phyloP scores from a whole-genome alignment of 1,284 basidiomycete genomes.

The Puccinia hordei region DNA sequence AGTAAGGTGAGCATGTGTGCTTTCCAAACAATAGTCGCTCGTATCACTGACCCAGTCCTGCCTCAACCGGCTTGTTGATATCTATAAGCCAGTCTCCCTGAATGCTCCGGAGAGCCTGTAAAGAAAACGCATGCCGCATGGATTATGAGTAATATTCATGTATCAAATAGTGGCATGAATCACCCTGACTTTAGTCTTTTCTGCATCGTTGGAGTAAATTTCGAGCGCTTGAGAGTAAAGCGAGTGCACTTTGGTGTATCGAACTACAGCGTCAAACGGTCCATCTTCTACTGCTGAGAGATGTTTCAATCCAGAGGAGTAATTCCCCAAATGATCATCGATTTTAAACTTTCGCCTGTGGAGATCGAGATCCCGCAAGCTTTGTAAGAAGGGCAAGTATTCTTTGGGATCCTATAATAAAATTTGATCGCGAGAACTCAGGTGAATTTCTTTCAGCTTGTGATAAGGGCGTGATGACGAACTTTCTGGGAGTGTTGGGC shows the following conservation, averaged over 20 bases:
- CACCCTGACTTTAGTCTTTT: conserved; percentile 66
- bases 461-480: conserved; percentile 44
- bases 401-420: conserved; percentile 82
- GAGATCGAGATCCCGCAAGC: conserved; percentile 76
- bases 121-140: conserved; percentile 19
- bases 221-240: conserved; percentile 74
- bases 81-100: conserved; percentile 63
- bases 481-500: conserved; percentile 97
- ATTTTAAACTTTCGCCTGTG: conserved; percentile 87
- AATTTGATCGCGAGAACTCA: neutral
- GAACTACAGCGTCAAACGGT: conserved; percentile 75
- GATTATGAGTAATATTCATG: neutral
- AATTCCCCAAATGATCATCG: conserved; percentile 83
- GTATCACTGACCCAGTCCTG: conserved; percentile 69
- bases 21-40: neutral
- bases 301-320: conserved; percentile 74
- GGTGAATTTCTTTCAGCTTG: neutral
- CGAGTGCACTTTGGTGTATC: conserved; percentile 76
- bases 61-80: conserved; percentile 76
- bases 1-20: neutral
- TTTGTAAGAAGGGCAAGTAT: conserved; percentile 92
- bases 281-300: conserved; percentile 71
- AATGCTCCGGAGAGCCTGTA: conserved; percentile 33
- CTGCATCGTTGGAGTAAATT: conserved; percentile 71
- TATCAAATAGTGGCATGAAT: neutral